Evolutionary conservation across 2,329 filamentous ascomycete species (phyloP).

Genomic region (Cyphellophora europaea): DNA sequence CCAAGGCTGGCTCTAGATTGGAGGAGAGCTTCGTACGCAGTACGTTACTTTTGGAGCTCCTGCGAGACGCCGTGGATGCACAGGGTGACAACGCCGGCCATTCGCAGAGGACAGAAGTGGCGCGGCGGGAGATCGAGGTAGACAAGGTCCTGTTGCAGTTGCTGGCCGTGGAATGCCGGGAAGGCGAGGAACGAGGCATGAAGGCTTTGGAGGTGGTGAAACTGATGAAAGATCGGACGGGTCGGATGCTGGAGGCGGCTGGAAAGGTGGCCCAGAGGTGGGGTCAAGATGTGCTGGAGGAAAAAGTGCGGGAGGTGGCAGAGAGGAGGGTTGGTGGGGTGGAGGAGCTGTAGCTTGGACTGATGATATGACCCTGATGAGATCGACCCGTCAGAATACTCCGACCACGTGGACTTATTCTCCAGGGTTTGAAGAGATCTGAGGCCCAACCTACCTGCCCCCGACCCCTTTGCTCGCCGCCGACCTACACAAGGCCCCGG

Average conservation of each 20-base stretch:
- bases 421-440: no score
- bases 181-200: conserved; percentile 90
- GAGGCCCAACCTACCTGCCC: no score
- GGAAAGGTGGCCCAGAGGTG: conserved; percentile 83
- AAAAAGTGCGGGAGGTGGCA: conserved; percentile 82
- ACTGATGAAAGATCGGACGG: conserved; percentile 73
- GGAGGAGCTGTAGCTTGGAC: conserved; percentile 40
- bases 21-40: conserved; percentile 76
- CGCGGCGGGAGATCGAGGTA: conserved; percentile 68
- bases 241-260: conserved; percentile 85
- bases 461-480: no score
- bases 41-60: conserved; percentile 61
- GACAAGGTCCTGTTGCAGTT: conserved; percentile 87
- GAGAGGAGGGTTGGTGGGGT: conserved; percentile 59
- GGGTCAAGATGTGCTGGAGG: conserved; percentile 66
- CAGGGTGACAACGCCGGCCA: conserved; percentile 45
- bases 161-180: conserved; percentile 79
- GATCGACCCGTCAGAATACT: no score
- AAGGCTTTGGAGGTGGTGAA: conserved; percentile 83
- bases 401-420: no score
- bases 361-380: no score
- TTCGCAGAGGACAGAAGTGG: conserved; percentile 57
- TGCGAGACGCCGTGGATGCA: conserved; percentile 63
- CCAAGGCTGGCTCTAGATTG: conserved; percentile 49
- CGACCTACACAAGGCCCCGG: no score